Percentiles rank a stretch among this genome's conserved stretches.
Evolutionary conservation across 2,329 filamentous ascomycete genomes (phyloP).

Genomic region (Sphaerulina musiva): DNA sequence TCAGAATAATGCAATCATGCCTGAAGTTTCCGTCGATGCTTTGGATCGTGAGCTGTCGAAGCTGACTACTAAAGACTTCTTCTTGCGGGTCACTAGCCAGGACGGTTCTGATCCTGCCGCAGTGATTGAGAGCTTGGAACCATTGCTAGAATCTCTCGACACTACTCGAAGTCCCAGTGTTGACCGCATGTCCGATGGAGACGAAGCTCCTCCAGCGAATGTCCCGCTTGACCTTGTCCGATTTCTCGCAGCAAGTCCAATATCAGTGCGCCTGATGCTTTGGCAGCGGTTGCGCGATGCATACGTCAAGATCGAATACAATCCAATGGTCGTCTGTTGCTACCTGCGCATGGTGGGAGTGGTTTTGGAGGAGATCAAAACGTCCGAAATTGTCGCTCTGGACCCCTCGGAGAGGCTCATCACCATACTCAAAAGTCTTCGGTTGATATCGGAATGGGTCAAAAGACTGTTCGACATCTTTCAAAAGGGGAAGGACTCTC

Average conservation of each 20-base stretch:
- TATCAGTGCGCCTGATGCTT: slow-evolving; percentile 75
- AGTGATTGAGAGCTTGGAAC: slow-evolving; percentile 87
- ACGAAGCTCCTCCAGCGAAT: background rate
- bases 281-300: slow-evolving; percentile 90
- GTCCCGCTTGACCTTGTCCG: slow-evolving; percentile 68
- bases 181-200: background rate
- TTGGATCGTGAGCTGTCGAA: slow-evolving; percentile 87
- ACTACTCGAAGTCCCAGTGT: background rate
- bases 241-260: slow-evolving; percentile 74
- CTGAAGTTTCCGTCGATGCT: slow-evolving; percentile 73
- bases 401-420: slow-evolving; percentile 60
- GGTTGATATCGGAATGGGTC: slow-evolving; percentile 70
- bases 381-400: slow-evolving; percentile 50
- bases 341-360: slow-evolving; percentile 79
- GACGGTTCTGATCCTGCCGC: slow-evolving; percentile 72
- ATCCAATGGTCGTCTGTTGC: slow-evolving; percentile 83
- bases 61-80: slow-evolving; percentile 93
- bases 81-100: slow-evolving; percentile 79
- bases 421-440: slow-evolving; percentile 67
- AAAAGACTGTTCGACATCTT: slow-evolving; percentile 61
- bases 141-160: slow-evolving; percentile 67
- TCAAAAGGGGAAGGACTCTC: slow-evolving; percentile 62
- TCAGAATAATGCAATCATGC: slow-evolving; percentile 81
- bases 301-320: slow-evolving; percentile 76
- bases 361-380: slow-evolving; percentile 63